Evolutionary conservation across 768 basidiomycete species (phyloP).

Genomic region (Lentinula guzmanii): DNA sequence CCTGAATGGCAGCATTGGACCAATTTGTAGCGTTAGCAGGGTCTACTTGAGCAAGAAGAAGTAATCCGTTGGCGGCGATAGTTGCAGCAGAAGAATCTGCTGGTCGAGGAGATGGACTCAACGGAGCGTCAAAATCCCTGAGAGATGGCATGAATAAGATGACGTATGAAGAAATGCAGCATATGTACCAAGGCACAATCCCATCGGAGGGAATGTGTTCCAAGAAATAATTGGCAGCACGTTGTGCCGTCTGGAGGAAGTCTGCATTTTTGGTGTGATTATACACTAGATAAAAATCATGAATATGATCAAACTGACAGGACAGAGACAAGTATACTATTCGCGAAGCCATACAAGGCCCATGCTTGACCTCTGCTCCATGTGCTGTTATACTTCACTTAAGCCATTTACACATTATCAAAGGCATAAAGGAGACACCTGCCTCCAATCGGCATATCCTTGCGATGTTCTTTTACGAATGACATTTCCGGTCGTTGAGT

Average conservation of each 20-base stretch:
- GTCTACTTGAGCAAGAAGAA: conserved; percentile 47
- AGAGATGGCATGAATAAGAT: not conserved
- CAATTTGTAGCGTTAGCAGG: conserved; percentile 30
- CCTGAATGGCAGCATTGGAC: conserved; percentile 42
- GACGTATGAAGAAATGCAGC: not conserved
- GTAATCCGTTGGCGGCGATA: conserved; percentile 52
- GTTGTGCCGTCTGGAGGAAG: conserved; percentile 57
- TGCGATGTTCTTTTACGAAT: conserved; percentile 52
- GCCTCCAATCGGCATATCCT: conserved; percentile 50
- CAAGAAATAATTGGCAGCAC: conserved; percentile 56
- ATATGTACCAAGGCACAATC: conserved; percentile 59
- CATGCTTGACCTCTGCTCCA: conserved; percentile 74
- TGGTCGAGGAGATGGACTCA: conserved; percentile 18
- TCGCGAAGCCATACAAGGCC: conserved; percentile 66
- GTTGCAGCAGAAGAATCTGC: conserved; percentile 70
- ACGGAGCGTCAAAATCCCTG: conserved; percentile 73
- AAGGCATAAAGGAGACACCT: not conserved
- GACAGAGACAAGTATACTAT: conserved; percentile 32
- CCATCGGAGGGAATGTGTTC: conserved; percentile 51
- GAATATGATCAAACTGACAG: not conserved
- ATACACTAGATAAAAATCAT: conserved; percentile 40
- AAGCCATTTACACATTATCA: not conserved
- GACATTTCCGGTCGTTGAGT: conserved; percentile 57
- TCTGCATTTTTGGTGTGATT: conserved; percentile 38
- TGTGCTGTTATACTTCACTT: conserved; percentile 34